These are phyloP conservation scores for Tagetes patula DNA, from an alignment of 129 eudicot species.

Conservation along the genomic window DNA sequence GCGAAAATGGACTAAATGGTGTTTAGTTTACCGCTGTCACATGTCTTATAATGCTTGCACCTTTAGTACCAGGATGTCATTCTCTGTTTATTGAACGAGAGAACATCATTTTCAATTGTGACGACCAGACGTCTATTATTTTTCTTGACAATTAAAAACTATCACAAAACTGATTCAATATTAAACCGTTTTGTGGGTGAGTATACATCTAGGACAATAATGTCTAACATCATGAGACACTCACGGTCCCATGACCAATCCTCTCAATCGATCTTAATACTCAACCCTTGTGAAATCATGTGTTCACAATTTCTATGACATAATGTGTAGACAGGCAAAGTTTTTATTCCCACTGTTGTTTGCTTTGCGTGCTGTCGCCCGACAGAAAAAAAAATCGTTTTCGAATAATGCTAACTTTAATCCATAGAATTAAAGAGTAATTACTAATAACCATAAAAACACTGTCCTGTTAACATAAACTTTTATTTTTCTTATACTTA, in stretches of 20 bases:
- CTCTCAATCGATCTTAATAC: not conserved
- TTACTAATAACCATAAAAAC: not conserved
- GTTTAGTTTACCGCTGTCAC: too few species aligned
- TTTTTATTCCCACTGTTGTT: not conserved
- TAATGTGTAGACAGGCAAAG: not conserved
- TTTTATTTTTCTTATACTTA: not conserved
- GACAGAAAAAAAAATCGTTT: not conserved
- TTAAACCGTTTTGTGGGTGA: too few species aligned
- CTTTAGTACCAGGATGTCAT: too few species aligned
- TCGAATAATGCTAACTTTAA: not conserved
- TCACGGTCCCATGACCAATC: not conserved
- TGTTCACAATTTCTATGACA: not conserved
- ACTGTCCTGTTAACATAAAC: not conserved
- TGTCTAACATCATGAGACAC: too few species aligned
- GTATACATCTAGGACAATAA: too few species aligned
- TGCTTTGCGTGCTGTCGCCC: not conserved
- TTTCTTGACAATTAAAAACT: too few species aligned
- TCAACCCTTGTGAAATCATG: not conserved
- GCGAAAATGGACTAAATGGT: too few species aligned
- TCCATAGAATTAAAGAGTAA: not conserved
- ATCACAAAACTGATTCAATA: too few species aligned
- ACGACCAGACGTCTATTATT: too few species aligned
- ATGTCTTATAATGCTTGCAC: too few species aligned
- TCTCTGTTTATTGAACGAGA: too few species aligned
- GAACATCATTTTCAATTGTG: too few species aligned